phyloP scores from a whole-genome alignment of 306 rosid species.

The Ziziphus jujuba region DNA sequence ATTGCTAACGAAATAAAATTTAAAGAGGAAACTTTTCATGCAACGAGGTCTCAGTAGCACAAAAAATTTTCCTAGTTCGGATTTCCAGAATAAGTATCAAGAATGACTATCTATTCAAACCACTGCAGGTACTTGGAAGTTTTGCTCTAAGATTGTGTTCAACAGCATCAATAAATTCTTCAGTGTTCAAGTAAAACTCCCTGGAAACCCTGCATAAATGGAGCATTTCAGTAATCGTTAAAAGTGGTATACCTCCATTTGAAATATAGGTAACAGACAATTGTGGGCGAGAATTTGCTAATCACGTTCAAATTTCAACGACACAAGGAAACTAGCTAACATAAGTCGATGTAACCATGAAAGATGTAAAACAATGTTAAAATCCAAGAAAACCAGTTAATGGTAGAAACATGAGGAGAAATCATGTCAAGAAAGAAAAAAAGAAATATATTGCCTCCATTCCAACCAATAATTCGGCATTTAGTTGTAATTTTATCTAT shows the following conservation, averaged over 20 bases:
- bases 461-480: too few species aligned
- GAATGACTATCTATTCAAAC: constrained; percentile 14
- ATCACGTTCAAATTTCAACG: background rate
- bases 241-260: background rate
- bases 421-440: background rate
- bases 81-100: background rate
- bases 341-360: background rate
- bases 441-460: too few species aligned
- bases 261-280: background rate
- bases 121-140: constrained; percentile 48
- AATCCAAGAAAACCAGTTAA: too few species aligned
- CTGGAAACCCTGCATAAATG: constrained; percentile 66
- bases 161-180: constrained; percentile 82
- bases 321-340: too few species aligned
- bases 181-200: constrained; percentile 76
- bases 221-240: constrained; percentile 8
- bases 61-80: background rate
- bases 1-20: too few species aligned
- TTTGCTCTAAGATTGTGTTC: constrained; percentile 61
- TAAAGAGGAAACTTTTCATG: too few species aligned
- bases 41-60: background rate
- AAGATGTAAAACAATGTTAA: background rate
- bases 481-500: too few species aligned
- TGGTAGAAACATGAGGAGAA: too few species aligned
- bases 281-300: background rate